These are phyloP conservation scores for Picochlorum sp. DNA, from an alignment of 139 green algal species.

Conservation along the genomic window DNA sequence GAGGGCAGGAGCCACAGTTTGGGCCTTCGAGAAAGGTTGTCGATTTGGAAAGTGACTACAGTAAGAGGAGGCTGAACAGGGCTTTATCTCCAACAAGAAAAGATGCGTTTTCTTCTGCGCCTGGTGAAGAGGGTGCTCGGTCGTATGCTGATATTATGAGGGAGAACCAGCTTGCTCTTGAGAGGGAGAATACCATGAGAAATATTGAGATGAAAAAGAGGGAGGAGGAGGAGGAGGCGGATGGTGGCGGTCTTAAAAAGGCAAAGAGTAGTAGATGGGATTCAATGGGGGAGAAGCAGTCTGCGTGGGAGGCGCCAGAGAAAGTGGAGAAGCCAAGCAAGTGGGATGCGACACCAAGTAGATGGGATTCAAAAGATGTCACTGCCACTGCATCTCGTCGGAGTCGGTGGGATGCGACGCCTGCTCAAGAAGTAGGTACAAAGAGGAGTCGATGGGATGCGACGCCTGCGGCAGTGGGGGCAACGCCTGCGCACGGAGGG, in stretches of 20 bases:
- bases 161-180: constrained; percentile 65
- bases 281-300: constrained; percentile 32
- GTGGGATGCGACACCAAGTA: constrained; percentile 54
- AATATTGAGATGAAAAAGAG: constrained; percentile 75
- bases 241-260: constrained; percentile 21
- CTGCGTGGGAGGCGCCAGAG: constrained; percentile 83
- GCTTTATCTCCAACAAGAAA: constrained; percentile 82
- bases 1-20: not conserved
- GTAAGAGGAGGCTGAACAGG: constrained; percentile 61
- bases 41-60: constrained; percentile 90
- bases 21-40: constrained; percentile 44
- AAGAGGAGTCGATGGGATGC: constrained; percentile 34
- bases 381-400: not conserved
- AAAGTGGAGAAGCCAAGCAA: constrained; percentile 43
- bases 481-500: constrained; percentile 38
- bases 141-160: constrained; percentile 90
- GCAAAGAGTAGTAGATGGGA: constrained; percentile 79
- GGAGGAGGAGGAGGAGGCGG: constrained; percentile 28
- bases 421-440: constrained; percentile 16
- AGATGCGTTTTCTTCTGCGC: constrained; percentile 84
- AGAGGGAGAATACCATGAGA: constrained; percentile 86
- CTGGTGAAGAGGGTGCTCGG: constrained; percentile 32
- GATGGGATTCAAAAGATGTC: not conserved
- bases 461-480: constrained; percentile 18
- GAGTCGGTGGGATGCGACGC: constrained; percentile 71